Evolutionary conservation across 2,329 filamentous ascomycete genomes (phyloP).

Genomic region (Monilinia vaccinii-corymbosi): DNA sequence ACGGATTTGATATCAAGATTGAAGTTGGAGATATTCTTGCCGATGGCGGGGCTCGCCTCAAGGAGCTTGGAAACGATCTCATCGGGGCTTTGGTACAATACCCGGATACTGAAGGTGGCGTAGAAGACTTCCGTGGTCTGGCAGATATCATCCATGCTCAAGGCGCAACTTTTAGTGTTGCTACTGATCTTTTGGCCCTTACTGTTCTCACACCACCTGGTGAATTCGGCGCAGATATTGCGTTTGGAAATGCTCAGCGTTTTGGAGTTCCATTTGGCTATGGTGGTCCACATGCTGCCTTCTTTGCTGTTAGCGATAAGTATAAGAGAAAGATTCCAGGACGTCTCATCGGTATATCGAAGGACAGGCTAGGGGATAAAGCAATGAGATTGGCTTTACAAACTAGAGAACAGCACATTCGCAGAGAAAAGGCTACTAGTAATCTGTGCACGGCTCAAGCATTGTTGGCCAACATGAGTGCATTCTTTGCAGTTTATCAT

Average conservation of each 20-base stretch:
- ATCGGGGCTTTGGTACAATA: constrained; percentile 93
- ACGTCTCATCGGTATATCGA: constrained; percentile 81
- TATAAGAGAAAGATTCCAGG: constrained; percentile 93
- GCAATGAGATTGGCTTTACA: constrained; percentile 81
- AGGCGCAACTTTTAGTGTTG: constrained; percentile 73
- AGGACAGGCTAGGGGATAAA: constrained; percentile 73
- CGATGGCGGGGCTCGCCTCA: constrained; percentile 54
- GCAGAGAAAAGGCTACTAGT: constrained; percentile 92
- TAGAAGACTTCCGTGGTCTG: constrained; percentile 66
- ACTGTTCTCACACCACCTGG: constrained; percentile 83
- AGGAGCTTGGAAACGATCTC: constrained; percentile 68
- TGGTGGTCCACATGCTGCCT: constrained; percentile 91
- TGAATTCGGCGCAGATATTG: constrained; percentile 91
- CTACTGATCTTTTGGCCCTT: constrained; percentile 80
- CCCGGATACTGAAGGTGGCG: constrained; percentile 76
- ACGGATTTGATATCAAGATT: constrained; percentile 84
- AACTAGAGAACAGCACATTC: constrained; percentile 92
- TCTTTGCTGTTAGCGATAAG: constrained; percentile 86
- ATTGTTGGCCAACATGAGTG: constrained; percentile 88
- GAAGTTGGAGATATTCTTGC: constrained; percentile 62
- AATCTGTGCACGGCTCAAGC: constrained; percentile 97
- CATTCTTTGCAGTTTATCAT: constrained; percentile 91
- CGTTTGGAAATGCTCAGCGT: constrained; percentile 85
- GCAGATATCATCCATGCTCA: constrained; percentile 68
- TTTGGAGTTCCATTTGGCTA: constrained; percentile 88